Evolutionary conservation across 2,329 filamentous ascomycete species (phyloP).

Genomic region (Karstenula rhodostoma): DNA sequence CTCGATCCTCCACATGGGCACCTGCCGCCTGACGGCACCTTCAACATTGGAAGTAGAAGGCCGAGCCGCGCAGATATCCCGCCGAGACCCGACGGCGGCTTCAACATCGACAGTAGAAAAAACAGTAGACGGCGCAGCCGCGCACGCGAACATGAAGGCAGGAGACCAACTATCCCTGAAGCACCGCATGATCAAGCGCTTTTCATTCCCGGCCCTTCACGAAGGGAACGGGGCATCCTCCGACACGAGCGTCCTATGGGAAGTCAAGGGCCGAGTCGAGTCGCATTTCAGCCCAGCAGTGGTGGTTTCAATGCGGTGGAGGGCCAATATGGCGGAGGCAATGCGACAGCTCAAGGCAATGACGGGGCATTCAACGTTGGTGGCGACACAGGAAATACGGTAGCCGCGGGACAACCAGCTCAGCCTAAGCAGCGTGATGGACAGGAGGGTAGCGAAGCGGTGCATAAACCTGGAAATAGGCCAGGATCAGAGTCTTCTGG

Average conservation of each 20-base stretch:
- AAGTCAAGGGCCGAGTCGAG: constrained; percentile 4
- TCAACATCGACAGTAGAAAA: not conserved
- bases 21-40: constrained; percentile 1
- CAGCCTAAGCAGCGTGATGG: not conserved
- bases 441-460: not conserved
- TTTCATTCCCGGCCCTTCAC: no score
- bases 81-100: not conserved
- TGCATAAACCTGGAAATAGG: no score
- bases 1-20: no score
- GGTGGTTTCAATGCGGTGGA: not conserved
- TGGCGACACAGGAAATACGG: not conserved
- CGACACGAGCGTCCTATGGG: not conserved
- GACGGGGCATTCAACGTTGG: constrained; percentile 1
- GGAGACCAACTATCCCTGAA: no score
- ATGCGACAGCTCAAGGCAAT: not conserved
- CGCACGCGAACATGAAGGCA: not conserved
- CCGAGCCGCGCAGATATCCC: not conserved
- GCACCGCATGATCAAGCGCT: no score
- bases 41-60: not conserved
- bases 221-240: not conserved
- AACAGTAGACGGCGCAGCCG: not conserved
- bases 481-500: no score
- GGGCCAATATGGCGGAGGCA: no score
- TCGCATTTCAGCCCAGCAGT: not conserved
- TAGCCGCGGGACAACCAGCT: not conserved